Percentiles rank a stretch among this genome's conserved stretches.
Evolutionary conservation across 768 basidiomycete species (phyloP).

Genomic region (Gloeostereum incarnatum): DNA sequence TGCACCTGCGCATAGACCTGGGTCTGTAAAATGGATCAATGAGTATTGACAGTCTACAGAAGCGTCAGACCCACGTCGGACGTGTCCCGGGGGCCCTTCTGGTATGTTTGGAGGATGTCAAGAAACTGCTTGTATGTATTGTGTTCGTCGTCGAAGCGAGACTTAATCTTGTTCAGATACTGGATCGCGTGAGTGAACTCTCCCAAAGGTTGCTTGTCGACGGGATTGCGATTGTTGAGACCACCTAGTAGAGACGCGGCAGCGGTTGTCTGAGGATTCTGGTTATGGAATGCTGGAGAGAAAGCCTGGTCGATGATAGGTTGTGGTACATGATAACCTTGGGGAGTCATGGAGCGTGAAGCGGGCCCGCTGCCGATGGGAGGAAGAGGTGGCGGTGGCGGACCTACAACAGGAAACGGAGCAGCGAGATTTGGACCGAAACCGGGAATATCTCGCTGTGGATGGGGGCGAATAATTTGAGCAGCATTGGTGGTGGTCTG

Average conservation of each 20-base stretch:
- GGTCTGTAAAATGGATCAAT: slow-evolving; percentile 26
- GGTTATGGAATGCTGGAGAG: slow-evolving; percentile 30
- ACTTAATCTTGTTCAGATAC: slow-evolving; percentile 98
- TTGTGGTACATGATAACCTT: slow-evolving; percentile 19
- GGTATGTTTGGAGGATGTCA: slow-evolving; percentile 82
- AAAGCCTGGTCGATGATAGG: slow-evolving; percentile 29
- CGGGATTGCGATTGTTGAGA: slow-evolving; percentile 37
- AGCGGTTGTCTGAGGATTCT: slow-evolving; percentile 37
- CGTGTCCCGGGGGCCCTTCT: slow-evolving; percentile 69
- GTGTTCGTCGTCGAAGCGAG: slow-evolving; percentile 79
- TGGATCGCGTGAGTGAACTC: slow-evolving; percentile 94
- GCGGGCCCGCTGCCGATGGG: slow-evolving; percentile 25
- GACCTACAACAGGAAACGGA: slow-evolving; percentile 16
- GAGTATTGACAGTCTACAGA: slow-evolving; percentile 6
- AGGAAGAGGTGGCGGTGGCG: slow-evolving; percentile 14
- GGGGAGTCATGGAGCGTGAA: slow-evolving; percentile 50
- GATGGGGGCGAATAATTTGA: slow-evolving; percentile 9
- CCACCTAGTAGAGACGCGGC: slow-evolving; percentile 62
- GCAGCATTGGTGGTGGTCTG: slow-evolving; percentile 39
- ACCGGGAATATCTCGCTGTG: slow-evolving; percentile 20
- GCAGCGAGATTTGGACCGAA: slow-evolving; percentile 21
- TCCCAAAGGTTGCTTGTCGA: slow-evolving; percentile 43
- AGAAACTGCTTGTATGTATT: slow-evolving; percentile 89
- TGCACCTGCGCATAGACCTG: slow-evolving; percentile 81
- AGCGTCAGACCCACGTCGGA: slow-evolving; percentile 50